These are phyloP conservation scores for Dillenia suffruticosa DNA, from an alignment of 164 flowering plant genomes.

Conservation along the genomic window DNA sequence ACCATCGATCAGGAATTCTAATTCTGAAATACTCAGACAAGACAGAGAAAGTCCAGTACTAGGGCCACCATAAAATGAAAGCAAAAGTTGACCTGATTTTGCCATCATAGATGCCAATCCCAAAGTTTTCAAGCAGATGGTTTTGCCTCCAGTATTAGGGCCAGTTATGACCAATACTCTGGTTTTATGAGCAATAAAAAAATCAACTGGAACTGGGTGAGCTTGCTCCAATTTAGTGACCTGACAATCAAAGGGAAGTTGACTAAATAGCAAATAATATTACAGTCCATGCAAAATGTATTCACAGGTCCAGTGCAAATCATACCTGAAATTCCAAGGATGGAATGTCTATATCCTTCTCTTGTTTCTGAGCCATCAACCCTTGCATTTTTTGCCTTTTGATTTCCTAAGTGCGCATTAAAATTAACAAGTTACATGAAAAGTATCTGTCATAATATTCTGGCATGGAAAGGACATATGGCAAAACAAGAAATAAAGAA, in stretches of 20 bases:
- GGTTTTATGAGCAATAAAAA: constrained; percentile 50
- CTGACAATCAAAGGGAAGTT: constrained; percentile 29
- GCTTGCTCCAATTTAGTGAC: constrained; percentile 48
- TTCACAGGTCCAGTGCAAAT: background rate
- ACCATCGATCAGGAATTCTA: too few relatives aligned
- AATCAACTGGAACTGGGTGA: constrained; percentile 81
- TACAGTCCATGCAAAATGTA: background rate
- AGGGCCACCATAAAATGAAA: background rate
- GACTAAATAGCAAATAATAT: constrained; percentile 1
- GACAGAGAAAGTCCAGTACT: constrained; percentile 5
- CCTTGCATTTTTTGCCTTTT: constrained; percentile 51
- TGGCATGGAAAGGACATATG: too few relatives aligned
- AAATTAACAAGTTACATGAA: too few relatives aligned
- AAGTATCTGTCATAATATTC: too few relatives aligned
- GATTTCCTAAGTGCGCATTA: constrained; percentile 37
- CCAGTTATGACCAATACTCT: constrained; percentile 86
- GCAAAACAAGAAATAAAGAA: too few relatives aligned
- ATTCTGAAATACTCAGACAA: background rate
- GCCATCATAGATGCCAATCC: constrained; percentile 97
- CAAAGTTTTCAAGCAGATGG: constrained; percentile 83
- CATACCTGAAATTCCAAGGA: constrained; percentile 46
- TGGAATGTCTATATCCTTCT: constrained; percentile 29
- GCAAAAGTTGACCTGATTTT: constrained; percentile 62
- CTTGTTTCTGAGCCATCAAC: constrained; percentile 27
- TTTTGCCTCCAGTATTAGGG: constrained; percentile 98